Evolutionary conservation across 2,329 filamentous ascomycete species (phyloP).

Genomic region (Pseudopithomyces chartarum): DNA sequence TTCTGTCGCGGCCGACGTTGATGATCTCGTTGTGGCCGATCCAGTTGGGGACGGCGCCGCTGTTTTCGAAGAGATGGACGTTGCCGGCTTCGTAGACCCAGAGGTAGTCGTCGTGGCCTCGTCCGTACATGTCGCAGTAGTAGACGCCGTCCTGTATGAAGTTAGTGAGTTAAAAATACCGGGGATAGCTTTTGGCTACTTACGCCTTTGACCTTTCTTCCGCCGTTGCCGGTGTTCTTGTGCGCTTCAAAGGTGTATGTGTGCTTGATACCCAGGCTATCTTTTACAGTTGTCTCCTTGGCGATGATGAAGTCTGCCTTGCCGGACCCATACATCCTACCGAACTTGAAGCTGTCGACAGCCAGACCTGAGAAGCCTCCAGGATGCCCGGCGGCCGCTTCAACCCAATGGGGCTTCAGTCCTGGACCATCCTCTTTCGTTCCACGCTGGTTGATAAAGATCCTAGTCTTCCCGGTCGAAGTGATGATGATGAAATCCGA

Average conservation of each 20-base stretch:
- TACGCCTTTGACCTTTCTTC: conserved; percentile 25
- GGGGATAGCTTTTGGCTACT: background rate
- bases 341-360: conserved; percentile 26
- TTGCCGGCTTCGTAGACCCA: conserved; percentile 13
- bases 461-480: conserved; percentile 12
- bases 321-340: conserved; percentile 25
- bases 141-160: conserved; percentile 22
- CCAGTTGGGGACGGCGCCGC: conserved; percentile 14
- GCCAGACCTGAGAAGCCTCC: conserved; percentile 6
- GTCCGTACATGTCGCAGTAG: conserved; percentile 39
- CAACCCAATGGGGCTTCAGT: conserved; percentile 16
- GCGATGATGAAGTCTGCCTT: conserved; percentile 23
- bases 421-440: conserved; percentile 9
- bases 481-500: conserved; percentile 3
- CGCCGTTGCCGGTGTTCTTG: conserved; percentile 28
- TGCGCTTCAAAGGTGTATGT: conserved; percentile 17
- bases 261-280: conserved; percentile 10
- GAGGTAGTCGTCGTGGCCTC: conserved; percentile 23
- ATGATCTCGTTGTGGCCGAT: conserved; percentile 15
- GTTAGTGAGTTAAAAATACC: background rate
- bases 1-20: conserved; percentile 24
- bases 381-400: background rate
- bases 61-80: conserved; percentile 14
- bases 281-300: conserved; percentile 12
- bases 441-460: conserved; percentile 24